Base-by-base conservation (phyloP, 2,329 filamentous ascomycete genomes). In the Fusarium vanettenii region DNA sequence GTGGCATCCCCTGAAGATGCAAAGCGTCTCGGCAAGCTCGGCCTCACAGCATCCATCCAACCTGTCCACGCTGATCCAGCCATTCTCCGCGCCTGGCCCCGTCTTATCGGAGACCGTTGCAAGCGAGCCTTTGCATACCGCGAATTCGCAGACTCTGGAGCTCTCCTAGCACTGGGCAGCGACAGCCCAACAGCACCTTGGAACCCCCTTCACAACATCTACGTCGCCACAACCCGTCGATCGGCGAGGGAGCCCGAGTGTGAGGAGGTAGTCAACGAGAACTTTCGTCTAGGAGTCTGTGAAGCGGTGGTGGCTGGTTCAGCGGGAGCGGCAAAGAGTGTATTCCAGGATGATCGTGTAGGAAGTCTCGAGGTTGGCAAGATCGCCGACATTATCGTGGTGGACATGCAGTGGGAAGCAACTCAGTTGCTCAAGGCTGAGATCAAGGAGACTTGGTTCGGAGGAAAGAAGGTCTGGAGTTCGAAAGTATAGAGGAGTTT, bases 51-150 rank as follows among this genome's bases (percentile, higher is more conserved):
- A 0, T 89, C 87, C 3, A 84, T 90, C 35, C 88, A 90, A 72
- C 87, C 89, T 0, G 88, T 90, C 5, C 89, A 90, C 70, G 84
- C 87, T 0, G 88, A 90, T 70, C 90, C 90, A 5, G 88, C 89
- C 0, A 90, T 92, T 61, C 82, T 92, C 4, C 83, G 86, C 25
- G 89, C 89, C 0, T 92, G 90, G 90, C 89, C 89, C 0, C 80
- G 83, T 3, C 83, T 92, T 13, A 81, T 92, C 13, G 89, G 89
- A 0, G 71, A 87, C 57, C 84, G 90, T 2, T 87, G 89, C 76
- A 84, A 82, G 57, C 85, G 90, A 20, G 89, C 90, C 0, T 92
- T 92, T 75, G 89, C 90, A 2, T 92, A 92, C 81, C 85, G 85
- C 22, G 89, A 92, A 59, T 91, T 92, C 33, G 84, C 85, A 20